phyloP scores from a whole-genome alignment of 352 stramenopile species.

The Phytophthora sojae region DNA sequence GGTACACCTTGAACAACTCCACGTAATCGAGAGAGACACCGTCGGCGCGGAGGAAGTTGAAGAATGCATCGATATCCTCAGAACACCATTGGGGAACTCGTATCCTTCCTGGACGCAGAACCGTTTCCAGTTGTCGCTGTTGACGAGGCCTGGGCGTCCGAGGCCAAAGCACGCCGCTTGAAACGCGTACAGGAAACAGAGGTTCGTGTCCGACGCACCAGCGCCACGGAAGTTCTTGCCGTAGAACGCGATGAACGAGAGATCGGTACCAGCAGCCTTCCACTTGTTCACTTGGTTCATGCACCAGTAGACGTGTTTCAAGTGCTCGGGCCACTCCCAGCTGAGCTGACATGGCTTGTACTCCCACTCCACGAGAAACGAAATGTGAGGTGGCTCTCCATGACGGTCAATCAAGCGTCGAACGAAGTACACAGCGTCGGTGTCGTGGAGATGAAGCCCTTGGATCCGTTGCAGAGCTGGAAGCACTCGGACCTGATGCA shows the following conservation, averaged over 20 bases:
- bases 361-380: neutral
- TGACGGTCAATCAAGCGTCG: neutral
- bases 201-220: neutral
- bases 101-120: neutral
- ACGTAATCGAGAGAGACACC: slow-evolving; percentile 1
- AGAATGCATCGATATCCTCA: slow-evolving; percentile 9
- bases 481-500: slow-evolving; percentile 91
- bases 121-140: neutral
- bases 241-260: neutral
- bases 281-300: neutral
- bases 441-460: too few species aligned
- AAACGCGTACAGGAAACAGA: neutral
- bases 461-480: too few species aligned
- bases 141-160: neutral
- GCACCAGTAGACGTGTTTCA: neutral
- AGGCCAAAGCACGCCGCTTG: neutral
- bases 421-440: neutral
- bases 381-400: neutral
- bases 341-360: neutral
- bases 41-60: slow-evolving; percentile 8
- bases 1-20: slow-evolving; percentile 6
- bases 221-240: neutral
- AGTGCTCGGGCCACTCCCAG: neutral
- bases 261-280: neutral
- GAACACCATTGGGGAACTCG: neutral